Evolutionary conservation across 2,329 filamentous ascomycete species (phyloP), one percentile per base, ranked within the genome.

Genomic region (Leptographium galeiforme): DNA sequence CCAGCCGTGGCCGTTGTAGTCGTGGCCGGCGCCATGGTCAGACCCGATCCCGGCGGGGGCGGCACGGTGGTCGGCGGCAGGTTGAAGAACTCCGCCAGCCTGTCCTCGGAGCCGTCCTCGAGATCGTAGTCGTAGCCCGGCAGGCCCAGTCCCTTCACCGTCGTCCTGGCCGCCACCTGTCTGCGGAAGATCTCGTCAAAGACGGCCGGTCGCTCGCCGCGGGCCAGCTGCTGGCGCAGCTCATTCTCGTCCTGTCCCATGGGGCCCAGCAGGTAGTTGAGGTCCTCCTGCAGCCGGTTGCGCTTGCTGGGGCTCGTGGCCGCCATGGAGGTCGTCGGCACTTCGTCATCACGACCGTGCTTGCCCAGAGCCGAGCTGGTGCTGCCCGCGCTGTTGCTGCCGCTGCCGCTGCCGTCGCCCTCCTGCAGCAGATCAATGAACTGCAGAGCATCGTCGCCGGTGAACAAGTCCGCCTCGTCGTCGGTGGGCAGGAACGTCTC

Each of bases 161-260:
- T 8, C 18, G 32, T 32, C n/a, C 16, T 32, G 14, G 36, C 36
- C 12, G 47, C 49, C 12, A 54, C 6, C 19, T 55, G 50, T 18
- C 18, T 46, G 39, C 53, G 51, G 49, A 52, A 52, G 16, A 50
- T 19, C 11, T 53, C 30, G 6, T 34, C 32, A 18, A 53, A 34
- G 6, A 50, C 19, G 18, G 51, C 13, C 13, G 53, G 55, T 1
- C 55, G 55, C 44, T 57, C 19, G 12, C 46, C 40, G 33, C 32
- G 39, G 1, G 39, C 47, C 34, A 53, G 50, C 47, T 55, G 53
- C 11, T 16, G 36, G 19, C 36, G 43, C 11, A 55, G 11, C 2
- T n/a, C 8, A 0, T 16, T 11, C 18, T 36, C n/a, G 16, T 50
- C 33, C 36, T 48, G 47, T 10, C 16, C 32, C 13, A 50, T 43